Evolutionary conservation across 805 yeast genomes (phyloP).

Genomic region (Geotrichum ghanense): DNA sequence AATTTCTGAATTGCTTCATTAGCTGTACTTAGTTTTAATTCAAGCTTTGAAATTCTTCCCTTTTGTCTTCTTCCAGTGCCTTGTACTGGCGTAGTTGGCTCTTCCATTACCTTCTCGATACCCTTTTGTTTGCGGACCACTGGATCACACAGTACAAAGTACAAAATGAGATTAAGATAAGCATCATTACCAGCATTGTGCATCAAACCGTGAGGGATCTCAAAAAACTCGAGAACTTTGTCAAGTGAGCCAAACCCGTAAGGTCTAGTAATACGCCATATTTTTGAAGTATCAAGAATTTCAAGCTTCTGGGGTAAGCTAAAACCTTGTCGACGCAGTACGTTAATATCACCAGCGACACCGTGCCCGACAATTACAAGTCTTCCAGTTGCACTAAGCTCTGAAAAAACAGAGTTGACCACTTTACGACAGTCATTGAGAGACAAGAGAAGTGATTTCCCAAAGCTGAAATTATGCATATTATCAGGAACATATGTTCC

Average conservation of each 20-base stretch:
- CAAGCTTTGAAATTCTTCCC: background rate
- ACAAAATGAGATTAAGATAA: constrained; percentile 45
- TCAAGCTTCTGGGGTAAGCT: constrained; percentile 28
- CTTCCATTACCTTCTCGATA: background rate
- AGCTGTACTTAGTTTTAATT: background rate
- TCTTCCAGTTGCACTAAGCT: constrained; percentile 4
- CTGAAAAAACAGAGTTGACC: constrained; percentile 3
- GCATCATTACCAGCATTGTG: constrained; percentile 72
- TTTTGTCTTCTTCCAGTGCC: background rate
- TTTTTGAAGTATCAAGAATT: constrained; percentile 36
- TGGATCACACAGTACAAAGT: constrained; percentile 42
- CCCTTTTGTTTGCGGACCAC: constrained; percentile 5
- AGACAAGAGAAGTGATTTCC: constrained; percentile 34
- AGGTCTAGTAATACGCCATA: constrained; percentile 28
- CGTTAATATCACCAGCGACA: constrained; percentile 40
- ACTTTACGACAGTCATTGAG: constrained; percentile 24
- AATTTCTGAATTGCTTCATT: background rate
- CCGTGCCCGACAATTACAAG: constrained; percentile 46
- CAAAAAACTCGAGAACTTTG: constrained; percentile 33
- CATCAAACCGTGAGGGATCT: constrained; percentile 45
- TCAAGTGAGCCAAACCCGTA: constrained; percentile 24
- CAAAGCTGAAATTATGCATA: constrained; percentile 38
- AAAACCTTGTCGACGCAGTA: constrained; percentile 39
- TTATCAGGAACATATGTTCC: constrained; percentile 46
- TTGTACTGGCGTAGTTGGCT: background rate